A percentile compares a stretch with the other conserved stretches of the same genome.
Conservation (phyloP, 2,329 filamentous ascomycete genomes). For the Lojkania enalia region DNA sequence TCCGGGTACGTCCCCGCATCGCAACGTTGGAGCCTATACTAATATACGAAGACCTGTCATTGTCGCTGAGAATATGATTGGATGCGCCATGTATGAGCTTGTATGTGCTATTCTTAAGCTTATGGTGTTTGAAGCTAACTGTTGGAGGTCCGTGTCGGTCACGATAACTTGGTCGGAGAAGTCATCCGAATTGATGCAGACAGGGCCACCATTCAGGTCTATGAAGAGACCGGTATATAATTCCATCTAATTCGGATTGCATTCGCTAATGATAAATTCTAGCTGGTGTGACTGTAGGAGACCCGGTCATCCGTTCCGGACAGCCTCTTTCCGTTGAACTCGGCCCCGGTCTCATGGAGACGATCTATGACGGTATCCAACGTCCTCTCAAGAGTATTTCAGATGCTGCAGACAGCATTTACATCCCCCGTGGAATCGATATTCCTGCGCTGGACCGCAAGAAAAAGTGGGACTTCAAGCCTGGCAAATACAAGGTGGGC, state of each 20-base stretch:
- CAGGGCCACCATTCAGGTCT: conserved; percentile 97
- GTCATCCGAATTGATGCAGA: conserved; percentile 97
- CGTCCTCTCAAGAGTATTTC: conserved; percentile 87
- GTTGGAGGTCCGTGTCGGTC: conserved; percentile 80
- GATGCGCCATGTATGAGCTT: conserved; percentile 99
- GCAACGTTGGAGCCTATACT: conserved; percentile 26
- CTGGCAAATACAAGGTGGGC: conserved; percentile 81
- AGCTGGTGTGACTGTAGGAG: conserved; percentile 95
- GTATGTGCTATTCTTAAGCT: conserved; percentile 54
- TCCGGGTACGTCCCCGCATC: conserved; percentile 56
- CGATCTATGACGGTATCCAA: conserved; percentile 99
- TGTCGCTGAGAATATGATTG: conserved; percentile 96
- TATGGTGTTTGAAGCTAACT: conserved; percentile 15
- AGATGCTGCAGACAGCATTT: conserved; percentile 80
- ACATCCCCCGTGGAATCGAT: conserved; percentile 93
- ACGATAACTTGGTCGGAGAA: conserved; percentile 90
- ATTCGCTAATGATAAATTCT: conserved; percentile 26
- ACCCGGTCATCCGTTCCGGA: conserved; percentile 86
- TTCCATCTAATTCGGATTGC: neutral
- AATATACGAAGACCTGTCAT: conserved; percentile 72
- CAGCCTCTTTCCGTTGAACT: conserved; percentile 98
- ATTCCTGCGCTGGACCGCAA: conserved; percentile 84
- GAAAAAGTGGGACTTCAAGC: conserved; percentile 97
- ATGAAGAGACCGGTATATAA: conserved; percentile 89
- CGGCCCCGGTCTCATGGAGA: conserved; percentile 95